These are phyloP conservation scores for Albugo laibachii DNA, from an alignment of 352 stramenopile species.

Conservation along the genomic window DNA sequence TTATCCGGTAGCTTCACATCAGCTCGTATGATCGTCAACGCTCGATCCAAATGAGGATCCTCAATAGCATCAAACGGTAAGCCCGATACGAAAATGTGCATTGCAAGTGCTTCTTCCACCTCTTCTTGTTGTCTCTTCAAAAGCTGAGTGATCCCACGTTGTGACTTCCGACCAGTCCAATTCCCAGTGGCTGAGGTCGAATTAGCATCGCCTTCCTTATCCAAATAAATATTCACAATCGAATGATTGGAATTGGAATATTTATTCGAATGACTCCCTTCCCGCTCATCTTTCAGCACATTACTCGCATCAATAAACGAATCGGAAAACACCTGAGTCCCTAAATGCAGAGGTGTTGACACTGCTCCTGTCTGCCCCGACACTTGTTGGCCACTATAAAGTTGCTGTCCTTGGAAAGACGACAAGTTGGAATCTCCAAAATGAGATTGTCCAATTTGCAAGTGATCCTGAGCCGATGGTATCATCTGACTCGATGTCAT, in stretches of 20 bases:
- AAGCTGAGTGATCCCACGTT: slow-evolving; percentile 22
- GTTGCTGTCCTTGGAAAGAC: not conserved
- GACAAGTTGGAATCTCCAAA: not conserved
- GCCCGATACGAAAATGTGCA: slow-evolving; percentile 62
- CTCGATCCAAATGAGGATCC: slow-evolving; percentile 43
- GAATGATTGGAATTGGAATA: too few species aligned
- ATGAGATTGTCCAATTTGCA: slow-evolving; percentile 9
- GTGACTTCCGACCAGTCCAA: slow-evolving; percentile 11
- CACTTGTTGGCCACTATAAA: not conserved
- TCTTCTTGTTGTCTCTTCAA: slow-evolving; percentile 45
- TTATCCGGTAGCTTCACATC: slow-evolving; percentile 46
- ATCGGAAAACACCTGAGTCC: not conserved
- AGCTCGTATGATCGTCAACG: slow-evolving; percentile 28
- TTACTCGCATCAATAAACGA: not conserved
- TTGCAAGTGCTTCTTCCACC: slow-evolving; percentile 57
- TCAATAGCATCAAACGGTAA: slow-evolving; percentile 62
- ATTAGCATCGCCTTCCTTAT: not conserved
- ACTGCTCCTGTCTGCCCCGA: not conserved
- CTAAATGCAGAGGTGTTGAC: not conserved
- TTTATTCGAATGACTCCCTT: too few species aligned
- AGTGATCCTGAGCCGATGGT: slow-evolving; percentile 6
- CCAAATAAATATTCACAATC: too few species aligned
- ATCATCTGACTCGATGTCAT: slow-evolving; percentile 4
- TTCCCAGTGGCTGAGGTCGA: slow-evolving; percentile 3
- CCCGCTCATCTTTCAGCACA: not conserved